phyloP scores from a whole-genome alignment of 805 yeast species.

The Yamadazyma phyllophila region DNA sequence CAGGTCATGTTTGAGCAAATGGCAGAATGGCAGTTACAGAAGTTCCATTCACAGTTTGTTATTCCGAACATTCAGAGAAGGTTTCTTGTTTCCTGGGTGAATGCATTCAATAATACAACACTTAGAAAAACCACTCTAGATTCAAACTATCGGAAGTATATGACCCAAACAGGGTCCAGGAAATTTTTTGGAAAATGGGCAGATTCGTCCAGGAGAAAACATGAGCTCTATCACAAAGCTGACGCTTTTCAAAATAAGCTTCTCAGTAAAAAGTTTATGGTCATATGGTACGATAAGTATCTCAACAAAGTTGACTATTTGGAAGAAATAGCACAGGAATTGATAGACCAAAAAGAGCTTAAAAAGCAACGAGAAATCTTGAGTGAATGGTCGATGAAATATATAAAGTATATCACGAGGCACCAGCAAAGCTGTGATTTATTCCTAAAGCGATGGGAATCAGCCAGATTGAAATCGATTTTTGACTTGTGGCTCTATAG shows the following conservation, averaged over 20 bases:
- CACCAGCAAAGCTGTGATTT: slow-evolving; percentile 35
- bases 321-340: slow-evolving; percentile 29
- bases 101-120: slow-evolving; percentile 16
- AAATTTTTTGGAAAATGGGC: slow-evolving; percentile 17
- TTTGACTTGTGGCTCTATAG: slow-evolving; percentile 40
- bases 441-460: slow-evolving; percentile 33
- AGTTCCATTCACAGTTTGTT: slow-evolving; percentile 17
- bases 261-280: slow-evolving; percentile 24
- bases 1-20: slow-evolving; percentile 20
- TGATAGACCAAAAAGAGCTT: slow-evolving; percentile 27
- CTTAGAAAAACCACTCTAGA: slow-evolving; percentile 1
- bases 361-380: slow-evolving; percentile 23
- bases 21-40: slow-evolving; percentile 16
- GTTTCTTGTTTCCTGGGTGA: slow-evolving; percentile 22
- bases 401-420: slow-evolving; percentile 29
- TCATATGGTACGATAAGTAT: slow-evolving; percentile 35
- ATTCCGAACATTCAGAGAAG: slow-evolving; percentile 14
- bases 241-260: slow-evolving; percentile 17
- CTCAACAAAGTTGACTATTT: slow-evolving; percentile 22
- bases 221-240: slow-evolving; percentile 13
- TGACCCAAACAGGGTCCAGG: slow-evolving; percentile 1
- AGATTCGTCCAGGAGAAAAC: background rate
- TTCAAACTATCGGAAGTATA: background rate
- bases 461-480: slow-evolving; percentile 23
- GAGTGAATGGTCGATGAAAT: slow-evolving; percentile 36